phyloP scores from a whole-genome alignment of 2,329 filamentous ascomycete genomes.

The Cladosporium phlei region DNA sequence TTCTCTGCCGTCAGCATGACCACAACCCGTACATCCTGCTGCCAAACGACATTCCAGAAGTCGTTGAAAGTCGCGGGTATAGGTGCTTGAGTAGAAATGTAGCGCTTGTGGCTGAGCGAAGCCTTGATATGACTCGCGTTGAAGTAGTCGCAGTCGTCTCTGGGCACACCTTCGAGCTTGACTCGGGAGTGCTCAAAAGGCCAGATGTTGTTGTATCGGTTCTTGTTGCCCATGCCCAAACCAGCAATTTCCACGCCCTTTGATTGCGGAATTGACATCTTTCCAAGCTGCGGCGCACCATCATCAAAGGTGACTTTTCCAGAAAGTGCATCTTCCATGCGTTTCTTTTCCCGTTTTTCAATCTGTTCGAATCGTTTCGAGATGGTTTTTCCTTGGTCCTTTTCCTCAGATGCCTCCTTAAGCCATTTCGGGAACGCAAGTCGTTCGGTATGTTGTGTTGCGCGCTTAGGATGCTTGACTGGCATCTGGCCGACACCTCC shows the following conservation, averaged over 20 bases:
- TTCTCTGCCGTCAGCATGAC: conserved; percentile 95
- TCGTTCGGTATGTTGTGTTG: conserved; percentile 45
- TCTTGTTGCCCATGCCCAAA: conserved; percentile 91
- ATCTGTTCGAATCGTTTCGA: conserved; percentile 80
- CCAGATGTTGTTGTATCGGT: conserved; percentile 95
- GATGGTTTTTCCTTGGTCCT: conserved; percentile 72
- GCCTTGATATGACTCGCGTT: conserved; percentile 87
- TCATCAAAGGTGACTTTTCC: conserved; percentile 55
- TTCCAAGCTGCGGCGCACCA: conserved; percentile 31
- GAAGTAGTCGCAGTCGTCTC: conserved; percentile 81
- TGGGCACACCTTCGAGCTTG: conserved; percentile 62
- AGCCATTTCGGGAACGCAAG: conserved; percentile 70
- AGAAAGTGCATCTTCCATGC: conserved; percentile 81
- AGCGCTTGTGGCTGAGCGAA: conserved; percentile 77
- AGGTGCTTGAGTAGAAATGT: conserved; percentile 93
- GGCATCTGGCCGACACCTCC: conserved; percentile 82
- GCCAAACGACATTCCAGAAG: conserved; percentile 97
- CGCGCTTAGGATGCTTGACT: conserved; percentile 53
- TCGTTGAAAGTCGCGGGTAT: conserved; percentile 90
- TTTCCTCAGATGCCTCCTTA: conserved; percentile 58
- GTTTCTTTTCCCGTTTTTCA: conserved; percentile 77
- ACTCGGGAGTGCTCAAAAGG: conserved; percentile 93
- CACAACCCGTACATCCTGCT: conserved; percentile 89
- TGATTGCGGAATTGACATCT: conserved; percentile 13
- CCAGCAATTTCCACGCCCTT: conserved; percentile 70